These are phyloP conservation scores for Ophiostoma quercus DNA, from an alignment of 2,329 filamentous ascomycete genomes.

Conservation along the genomic window DNA sequence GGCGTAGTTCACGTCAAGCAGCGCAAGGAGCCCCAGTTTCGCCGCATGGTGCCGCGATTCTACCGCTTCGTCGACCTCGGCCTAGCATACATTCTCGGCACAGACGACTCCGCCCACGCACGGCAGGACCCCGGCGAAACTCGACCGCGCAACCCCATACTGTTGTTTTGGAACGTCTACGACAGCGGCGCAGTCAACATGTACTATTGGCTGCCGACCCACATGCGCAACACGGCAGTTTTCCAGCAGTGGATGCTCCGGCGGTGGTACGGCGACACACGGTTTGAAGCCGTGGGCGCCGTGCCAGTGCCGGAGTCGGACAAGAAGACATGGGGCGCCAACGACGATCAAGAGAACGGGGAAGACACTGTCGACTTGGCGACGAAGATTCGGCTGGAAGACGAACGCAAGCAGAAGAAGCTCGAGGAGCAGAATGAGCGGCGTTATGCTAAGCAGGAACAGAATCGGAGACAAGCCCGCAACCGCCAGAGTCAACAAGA, in stretches of 20 bases:
- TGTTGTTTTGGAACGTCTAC: conserved; percentile 26
- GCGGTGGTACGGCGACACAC: conserved; percentile 26
- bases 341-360: neutral
- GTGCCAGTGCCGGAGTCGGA: neutral
- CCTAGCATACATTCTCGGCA: conserved; percentile 24
- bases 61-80: conserved; percentile 27
- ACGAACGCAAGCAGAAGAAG: neutral
- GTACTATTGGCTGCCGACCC: conserved; percentile 26
- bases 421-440: neutral
- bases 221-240: conserved; percentile 21
- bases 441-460: neutral
- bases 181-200: conserved; percentile 25
- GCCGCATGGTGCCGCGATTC: conserved; percentile 13
- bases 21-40: neutral
- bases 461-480: neutral
- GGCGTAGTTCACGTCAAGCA: conserved; percentile 34
- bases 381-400: neutral
- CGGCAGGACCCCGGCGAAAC: conserved; percentile 17
- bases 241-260: conserved; percentile 26
- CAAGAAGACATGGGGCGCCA: neutral
- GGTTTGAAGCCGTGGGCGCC: conserved; percentile 24
- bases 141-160: conserved; percentile 25
- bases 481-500: neutral
- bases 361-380: neutral
- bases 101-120: neutral